A percentile compares a stretch with the other conserved stretches of the same genome.
Evolutionary conservation across 2,329 filamentous ascomycete species (phyloP).

Genomic region (Apiospora koreana): DNA sequence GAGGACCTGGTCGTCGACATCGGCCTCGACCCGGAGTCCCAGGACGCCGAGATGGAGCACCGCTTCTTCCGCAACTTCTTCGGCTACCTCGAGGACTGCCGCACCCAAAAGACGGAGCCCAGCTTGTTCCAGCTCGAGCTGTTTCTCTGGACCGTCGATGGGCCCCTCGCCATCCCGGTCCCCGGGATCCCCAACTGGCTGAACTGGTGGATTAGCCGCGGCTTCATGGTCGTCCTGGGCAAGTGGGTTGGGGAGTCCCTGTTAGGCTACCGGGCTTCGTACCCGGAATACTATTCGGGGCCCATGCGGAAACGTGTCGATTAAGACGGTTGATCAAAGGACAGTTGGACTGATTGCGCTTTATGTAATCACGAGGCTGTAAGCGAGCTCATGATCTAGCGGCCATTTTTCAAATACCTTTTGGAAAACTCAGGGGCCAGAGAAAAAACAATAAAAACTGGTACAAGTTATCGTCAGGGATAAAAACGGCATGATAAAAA

Average conservation of each 20-base stretch:
- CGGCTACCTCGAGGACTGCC: slow-evolving; percentile 28
- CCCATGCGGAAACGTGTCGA: background rate
- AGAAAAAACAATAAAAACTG: no score
- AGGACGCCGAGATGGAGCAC: slow-evolving; percentile 22
- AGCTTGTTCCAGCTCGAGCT: slow-evolving; percentile 27
- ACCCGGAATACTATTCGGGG: slow-evolving; percentile 2
- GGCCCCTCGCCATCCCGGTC: slow-evolving; percentile 23
- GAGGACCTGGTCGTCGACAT: slow-evolving; percentile 24
- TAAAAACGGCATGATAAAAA: no score
- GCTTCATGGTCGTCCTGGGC: background rate
- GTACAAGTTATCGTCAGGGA: no score
- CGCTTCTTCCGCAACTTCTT: slow-evolving; percentile 29
- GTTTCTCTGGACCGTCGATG: slow-evolving; percentile 24
- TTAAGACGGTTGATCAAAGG: background rate
- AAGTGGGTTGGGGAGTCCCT: background rate
- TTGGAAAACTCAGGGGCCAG: no score
- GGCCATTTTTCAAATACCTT: no score
- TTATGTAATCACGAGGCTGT: no score
- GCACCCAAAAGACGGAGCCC: slow-evolving; percentile 16
- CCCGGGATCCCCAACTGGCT: slow-evolving; percentile 10
- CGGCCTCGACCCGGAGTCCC: slow-evolving; percentile 22
- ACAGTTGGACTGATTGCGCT: no score
- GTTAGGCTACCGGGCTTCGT: background rate
- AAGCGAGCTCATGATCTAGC: no score
- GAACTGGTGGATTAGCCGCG: background rate